These are phyloP conservation scores for Sporothrix mexicana DNA, from an alignment of 2,329 filamentous ascomycete genomes.

Conservation along the genomic window DNA sequence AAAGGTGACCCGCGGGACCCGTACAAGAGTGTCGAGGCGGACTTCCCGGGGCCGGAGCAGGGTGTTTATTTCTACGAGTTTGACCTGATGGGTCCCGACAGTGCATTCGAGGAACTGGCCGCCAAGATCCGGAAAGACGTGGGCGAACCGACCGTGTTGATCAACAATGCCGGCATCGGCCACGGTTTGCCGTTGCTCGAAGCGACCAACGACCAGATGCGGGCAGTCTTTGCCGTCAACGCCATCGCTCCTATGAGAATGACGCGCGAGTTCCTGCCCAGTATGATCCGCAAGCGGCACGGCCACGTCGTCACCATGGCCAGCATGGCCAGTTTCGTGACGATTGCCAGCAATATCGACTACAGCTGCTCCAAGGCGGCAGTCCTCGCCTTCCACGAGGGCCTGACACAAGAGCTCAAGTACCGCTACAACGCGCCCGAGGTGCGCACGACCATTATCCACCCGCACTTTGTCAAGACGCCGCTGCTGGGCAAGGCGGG, in stretches of 20 bases:
- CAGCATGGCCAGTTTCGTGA: slow-evolving; percentile 65
- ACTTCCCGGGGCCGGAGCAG: slow-evolving; percentile 42
- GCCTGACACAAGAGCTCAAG: slow-evolving; percentile 61
- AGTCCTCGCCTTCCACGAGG: slow-evolving; percentile 71
- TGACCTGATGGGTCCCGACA: slow-evolving; percentile 65
- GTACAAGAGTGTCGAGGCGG: background rate
- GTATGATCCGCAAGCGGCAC: slow-evolving; percentile 68
- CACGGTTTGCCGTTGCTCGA: slow-evolving; percentile 67
- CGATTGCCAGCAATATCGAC: slow-evolving; percentile 65
- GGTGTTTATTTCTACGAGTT: slow-evolving; percentile 72
- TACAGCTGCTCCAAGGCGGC: slow-evolving; percentile 72
- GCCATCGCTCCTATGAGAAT: slow-evolving; percentile 68
- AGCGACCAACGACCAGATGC: slow-evolving; percentile 48
- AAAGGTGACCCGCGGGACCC: background rate
- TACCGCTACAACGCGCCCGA: slow-evolving; percentile 66
- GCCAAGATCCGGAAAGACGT: slow-evolving; percentile 59
- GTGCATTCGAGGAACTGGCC: slow-evolving; percentile 59
- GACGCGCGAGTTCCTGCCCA: slow-evolving; percentile 68
- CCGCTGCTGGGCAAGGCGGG: slow-evolving; percentile 50
- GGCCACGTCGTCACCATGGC: slow-evolving; percentile 76
- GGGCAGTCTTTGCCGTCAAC: slow-evolving; percentile 75
- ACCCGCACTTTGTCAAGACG: slow-evolving; percentile 35
- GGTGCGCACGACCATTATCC: slow-evolving; percentile 58
- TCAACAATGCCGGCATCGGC: slow-evolving; percentile 73
- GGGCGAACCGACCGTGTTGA: slow-evolving; percentile 70